Base-by-base conservation (phyloP, 2,329 filamentous ascomycete genomes). In the Ramichloridium luteum region DNA sequence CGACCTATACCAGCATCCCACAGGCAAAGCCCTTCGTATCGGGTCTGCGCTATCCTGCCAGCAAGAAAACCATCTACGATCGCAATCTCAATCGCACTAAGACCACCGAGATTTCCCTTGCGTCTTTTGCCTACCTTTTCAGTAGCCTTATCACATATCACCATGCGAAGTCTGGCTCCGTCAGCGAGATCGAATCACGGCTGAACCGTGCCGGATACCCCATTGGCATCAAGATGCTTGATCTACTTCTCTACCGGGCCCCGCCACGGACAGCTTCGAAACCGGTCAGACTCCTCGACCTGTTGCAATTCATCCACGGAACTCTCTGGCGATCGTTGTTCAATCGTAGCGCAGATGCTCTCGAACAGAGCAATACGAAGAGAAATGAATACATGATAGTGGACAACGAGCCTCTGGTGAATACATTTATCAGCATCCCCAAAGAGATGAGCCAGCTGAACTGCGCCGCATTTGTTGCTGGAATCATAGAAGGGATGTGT, bases 361-460 rank as follows among this genome's bases (percentile, higher is more conserved):
- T 98, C 36, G 90, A 98, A 62, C 86, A 90, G 61, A 83, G 77
- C 37, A 77, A 81, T 6, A 73, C 77, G 32, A 88, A 85, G 31
- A 78, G 83, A 6, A 84, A 90, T 47, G 88, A 96, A 64, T 98
- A 96, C 67, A 96, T 98, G 88, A 90, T 98, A 49, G 83, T 86
- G 49, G 90, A 98, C 62, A 96, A 98, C 60, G 90, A 96, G 56
- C 90, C 90, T 13, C 68, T 96, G 30, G 88, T 96, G 23, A 96
- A 94, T 59, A 78, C 80, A 40, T 96, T 90, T 62, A 80, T 98
- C 53, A 84, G 77, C 48, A 80, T 96, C 32, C 90, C 90, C 11
- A 80, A 80, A 51, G 90, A 98, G 61, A 93, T 98, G 82, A 85
- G 73, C 59, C 82, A 90, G 70, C 68, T 98, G 51, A 96, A 94